A percentile compares a stretch with the other conserved stretches of the same genome.
These are phyloP conservation scores for Candida krabiensis DNA, from an alignment of 805 yeast genomes.

Conservation along the genomic window DNA sequence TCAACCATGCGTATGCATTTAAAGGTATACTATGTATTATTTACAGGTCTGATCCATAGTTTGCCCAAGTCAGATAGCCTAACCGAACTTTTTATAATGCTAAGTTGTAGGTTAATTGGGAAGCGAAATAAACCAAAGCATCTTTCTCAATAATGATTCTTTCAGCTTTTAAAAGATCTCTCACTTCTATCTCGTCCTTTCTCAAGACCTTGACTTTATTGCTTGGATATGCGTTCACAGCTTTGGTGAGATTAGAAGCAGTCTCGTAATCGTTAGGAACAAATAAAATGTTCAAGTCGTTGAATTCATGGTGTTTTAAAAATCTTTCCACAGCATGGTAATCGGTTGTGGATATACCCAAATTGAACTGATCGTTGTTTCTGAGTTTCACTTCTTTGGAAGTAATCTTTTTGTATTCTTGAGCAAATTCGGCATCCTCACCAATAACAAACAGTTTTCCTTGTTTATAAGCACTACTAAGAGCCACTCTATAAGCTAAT, in stretches of 20 bases:
- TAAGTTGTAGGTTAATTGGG: constrained; percentile 21
- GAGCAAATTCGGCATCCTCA: constrained; percentile 27
- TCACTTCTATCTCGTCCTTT: constrained; percentile 78
- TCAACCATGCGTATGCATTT: no score
- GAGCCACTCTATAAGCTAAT: constrained; percentile 76
- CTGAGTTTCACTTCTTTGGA: constrained; percentile 10
- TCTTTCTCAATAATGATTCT: constrained; percentile 69
- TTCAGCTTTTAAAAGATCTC: constrained; percentile 79
- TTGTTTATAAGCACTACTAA: constrained; percentile 74
- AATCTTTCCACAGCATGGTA: constrained; percentile 35
- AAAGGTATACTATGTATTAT: constrained; percentile 1
- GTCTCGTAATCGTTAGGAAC: constrained; percentile 50
- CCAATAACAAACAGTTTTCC: constrained; percentile 77
- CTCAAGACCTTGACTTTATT: constrained; percentile 62
- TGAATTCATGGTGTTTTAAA: constrained; percentile 47
- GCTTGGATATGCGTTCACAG: constrained; percentile 51
- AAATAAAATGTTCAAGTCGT: constrained; percentile 60
- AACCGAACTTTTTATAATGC: constrained; percentile 10
- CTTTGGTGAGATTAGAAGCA: constrained; percentile 55
- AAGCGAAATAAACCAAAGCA: constrained; percentile 62
- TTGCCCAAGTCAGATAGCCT: no score
- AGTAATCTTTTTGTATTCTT: constrained; percentile 5
- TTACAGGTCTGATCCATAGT: constrained; percentile 10
- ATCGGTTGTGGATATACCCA: constrained; percentile 31
- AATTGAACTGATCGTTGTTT: constrained; percentile 27